phyloP scores from a whole-genome alignment of 805 yeast species.

The Teunomyces stri region DNA sequence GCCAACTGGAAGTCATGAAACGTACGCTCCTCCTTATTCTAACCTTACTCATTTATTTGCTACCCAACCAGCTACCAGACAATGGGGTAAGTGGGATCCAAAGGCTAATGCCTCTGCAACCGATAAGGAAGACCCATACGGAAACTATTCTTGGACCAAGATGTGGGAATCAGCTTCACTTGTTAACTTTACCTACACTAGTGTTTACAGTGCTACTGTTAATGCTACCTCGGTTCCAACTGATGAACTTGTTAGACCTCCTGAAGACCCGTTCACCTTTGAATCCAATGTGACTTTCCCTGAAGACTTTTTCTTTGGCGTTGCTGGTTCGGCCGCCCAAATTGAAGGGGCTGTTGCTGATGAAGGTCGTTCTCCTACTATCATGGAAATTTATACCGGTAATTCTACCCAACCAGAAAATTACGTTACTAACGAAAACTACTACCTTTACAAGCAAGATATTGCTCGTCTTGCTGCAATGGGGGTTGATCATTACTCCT shows the following conservation, averaged over 20 bases:
- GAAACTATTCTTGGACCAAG: slow-evolving; percentile 19
- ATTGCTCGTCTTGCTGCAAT: slow-evolving; percentile 27
- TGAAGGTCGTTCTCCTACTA: slow-evolving; percentile 30
- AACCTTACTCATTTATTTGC: neutral
- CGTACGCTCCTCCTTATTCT: slow-evolving; percentile 1
- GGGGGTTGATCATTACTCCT: slow-evolving; percentile 30
- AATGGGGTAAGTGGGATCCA: slow-evolving; percentile 19
- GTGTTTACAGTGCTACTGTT: slow-evolving; percentile 7
- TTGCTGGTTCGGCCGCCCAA: slow-evolving; percentile 34
- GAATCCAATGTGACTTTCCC: slow-evolving; percentile 14
- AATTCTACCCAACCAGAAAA: slow-evolving; percentile 15
- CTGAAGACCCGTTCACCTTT: slow-evolving; percentile 14
- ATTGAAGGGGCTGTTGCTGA: slow-evolving; percentile 35
- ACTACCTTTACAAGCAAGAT: slow-evolving; percentile 32
- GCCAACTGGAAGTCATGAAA: neutral
- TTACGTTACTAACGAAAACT: slow-evolving; percentile 27
- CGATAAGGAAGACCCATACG: slow-evolving; percentile 19
- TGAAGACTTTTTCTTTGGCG: slow-evolving; percentile 22
- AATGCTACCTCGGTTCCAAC: slow-evolving; percentile 17
- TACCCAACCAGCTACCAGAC: slow-evolving; percentile 11
- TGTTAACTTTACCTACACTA: slow-evolving; percentile 13
- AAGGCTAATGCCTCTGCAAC: slow-evolving; percentile 9
- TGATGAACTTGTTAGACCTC: slow-evolving; percentile 14
- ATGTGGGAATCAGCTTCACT: slow-evolving; percentile 14
- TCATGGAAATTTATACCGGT: slow-evolving; percentile 21